phyloP scores from a whole-genome alignment of 106 monocot species.

The Acanthochlamys bracteata region DNA sequence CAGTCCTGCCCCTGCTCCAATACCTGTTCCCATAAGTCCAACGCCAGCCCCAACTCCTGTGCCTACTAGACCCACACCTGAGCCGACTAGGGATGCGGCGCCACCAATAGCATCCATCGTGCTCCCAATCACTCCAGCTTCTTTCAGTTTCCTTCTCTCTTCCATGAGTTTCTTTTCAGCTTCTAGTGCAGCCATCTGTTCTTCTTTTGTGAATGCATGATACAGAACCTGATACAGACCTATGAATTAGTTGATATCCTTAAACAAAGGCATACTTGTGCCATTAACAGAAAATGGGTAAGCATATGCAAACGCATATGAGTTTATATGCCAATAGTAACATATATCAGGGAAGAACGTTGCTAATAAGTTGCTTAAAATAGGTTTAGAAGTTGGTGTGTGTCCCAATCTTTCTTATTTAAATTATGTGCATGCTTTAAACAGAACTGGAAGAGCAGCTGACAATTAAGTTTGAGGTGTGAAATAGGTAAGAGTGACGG shows the following conservation, averaged over 20 bases:
- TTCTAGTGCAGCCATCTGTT: constrained; percentile 53
- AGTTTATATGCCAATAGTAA: too few relatives aligned
- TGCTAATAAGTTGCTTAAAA: too few relatives aligned
- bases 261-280: too few relatives aligned
- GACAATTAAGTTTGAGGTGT: too few relatives aligned
- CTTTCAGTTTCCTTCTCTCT: constrained; percentile 65
- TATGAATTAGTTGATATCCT: background rate
- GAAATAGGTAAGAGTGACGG: too few relatives aligned
- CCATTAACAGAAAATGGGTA: too few relatives aligned
- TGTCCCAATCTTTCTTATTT: too few relatives aligned
- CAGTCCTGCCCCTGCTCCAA: constrained; percentile 38
- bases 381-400: too few relatives aligned
- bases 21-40: constrained; percentile 37
- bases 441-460: too few relatives aligned
- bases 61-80: constrained; percentile 50
- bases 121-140: constrained; percentile 78
- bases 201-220: constrained; percentile 70
- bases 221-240: constrained; percentile 46
- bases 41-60: constrained; percentile 41
- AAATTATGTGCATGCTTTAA: too few relatives aligned
- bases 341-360: too few relatives aligned
- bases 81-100: constrained; percentile 51
- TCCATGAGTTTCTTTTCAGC: constrained; percentile 64
- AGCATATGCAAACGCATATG: too few relatives aligned
- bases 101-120: constrained; percentile 82